A percentile compares a stretch with the other conserved stretches of the same genome.
Conservation (phyloP, 2,329 filamentous ascomycete genomes). For the Fusarium cyanostomum region DNA sequence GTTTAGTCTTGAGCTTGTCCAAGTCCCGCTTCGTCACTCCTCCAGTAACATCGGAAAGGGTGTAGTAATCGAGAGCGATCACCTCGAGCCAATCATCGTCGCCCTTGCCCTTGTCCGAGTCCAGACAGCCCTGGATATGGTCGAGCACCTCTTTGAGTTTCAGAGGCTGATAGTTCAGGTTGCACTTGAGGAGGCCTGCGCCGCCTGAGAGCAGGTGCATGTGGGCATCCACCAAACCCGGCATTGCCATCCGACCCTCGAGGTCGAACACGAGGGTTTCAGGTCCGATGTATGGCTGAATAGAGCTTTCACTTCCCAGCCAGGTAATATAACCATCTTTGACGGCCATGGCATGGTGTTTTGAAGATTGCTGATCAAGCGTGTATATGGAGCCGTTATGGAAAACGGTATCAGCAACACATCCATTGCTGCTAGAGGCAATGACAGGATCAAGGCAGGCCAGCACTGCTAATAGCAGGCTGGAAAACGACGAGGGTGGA, state of each 20-base stretch:
- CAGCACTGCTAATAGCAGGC: not conserved
- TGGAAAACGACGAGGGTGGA: not conserved
- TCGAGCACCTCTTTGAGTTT: not conserved
- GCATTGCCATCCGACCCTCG: not conserved
- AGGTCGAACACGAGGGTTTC: not conserved
- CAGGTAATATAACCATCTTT: not conserved
- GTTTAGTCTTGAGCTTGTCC: not conserved
- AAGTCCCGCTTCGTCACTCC: not conserved
- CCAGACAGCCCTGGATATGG: not conserved
- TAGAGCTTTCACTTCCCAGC: not conserved
- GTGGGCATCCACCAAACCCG: not conserved
- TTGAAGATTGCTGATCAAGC: not conserved
- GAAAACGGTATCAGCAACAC: not conserved
- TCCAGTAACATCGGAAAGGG: not conserved
- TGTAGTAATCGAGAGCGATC: not conserved
- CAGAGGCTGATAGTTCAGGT: not conserved
- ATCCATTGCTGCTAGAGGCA: no score
- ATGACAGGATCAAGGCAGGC: no score
- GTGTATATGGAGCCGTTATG: not conserved
- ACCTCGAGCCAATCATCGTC: not conserved
- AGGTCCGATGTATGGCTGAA: accelerated
- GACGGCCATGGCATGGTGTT: not conserved
- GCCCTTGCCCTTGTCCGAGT: not conserved
- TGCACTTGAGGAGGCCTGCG: not conserved
- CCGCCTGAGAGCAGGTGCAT: not conserved